Evolutionary conservation across 108 stramenopile genomes (phyloP).

Genomic region (Nitzschia sp.): DNA sequence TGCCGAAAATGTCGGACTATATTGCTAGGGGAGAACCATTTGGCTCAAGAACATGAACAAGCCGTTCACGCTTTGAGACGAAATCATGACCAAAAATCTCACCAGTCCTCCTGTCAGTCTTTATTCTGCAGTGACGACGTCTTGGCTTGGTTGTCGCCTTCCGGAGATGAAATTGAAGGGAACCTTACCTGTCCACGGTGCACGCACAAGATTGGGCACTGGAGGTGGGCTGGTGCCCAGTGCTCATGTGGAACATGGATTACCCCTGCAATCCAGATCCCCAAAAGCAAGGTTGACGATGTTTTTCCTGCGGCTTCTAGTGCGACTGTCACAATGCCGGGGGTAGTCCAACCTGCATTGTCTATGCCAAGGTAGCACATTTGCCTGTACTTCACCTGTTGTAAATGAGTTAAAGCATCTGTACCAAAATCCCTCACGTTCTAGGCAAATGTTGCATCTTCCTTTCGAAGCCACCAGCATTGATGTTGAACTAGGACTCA

Average conservation of each 20-base stretch:
- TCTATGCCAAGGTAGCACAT: no score
- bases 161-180: conserved; percentile 63
- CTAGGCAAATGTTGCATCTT: no score
- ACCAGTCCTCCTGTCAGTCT: conserved; percentile 43
- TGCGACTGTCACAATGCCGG: neutral
- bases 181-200: conserved; percentile 75
- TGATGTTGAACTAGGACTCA: no score
- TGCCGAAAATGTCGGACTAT: conserved; percentile 74
- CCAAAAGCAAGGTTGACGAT: conserved; percentile 67
- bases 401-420: no score
- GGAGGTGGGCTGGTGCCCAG: conserved; percentile 83
- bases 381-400: no score
- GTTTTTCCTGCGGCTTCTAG: conserved; percentile 23
- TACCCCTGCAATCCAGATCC: conserved; percentile 79
- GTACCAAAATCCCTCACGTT: no score
- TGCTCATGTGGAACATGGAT: conserved; percentile 86
- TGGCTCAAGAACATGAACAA: conserved; percentile 44
- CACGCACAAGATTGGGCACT: conserved; percentile 67
- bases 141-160: conserved; percentile 47
- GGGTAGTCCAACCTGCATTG: neutral
- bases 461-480: no score
- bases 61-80: conserved; percentile 24
- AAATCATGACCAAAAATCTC: neutral
- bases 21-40: conserved; percentile 61
- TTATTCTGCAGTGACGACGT: conserved; percentile 52